phyloP scores from a whole-genome alignment of 495 filamentous ascomycete genomes.

The Penicillium roqueforti region DNA sequence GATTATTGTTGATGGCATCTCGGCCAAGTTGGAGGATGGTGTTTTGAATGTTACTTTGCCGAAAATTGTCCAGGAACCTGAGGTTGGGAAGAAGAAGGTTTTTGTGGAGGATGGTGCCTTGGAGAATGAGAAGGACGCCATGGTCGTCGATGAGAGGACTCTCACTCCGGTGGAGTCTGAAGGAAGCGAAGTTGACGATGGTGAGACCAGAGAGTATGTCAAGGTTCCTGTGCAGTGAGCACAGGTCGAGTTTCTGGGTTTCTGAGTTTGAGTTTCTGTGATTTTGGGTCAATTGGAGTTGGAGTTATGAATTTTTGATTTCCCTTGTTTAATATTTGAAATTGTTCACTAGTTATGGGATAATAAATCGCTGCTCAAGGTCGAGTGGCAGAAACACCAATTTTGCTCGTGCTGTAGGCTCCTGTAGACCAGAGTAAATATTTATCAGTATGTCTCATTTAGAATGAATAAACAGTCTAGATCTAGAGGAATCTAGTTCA shows the following conservation, averaged over 20 bases:
- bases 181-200: slow-evolving; percentile 20
- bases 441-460: not conserved
- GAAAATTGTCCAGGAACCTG: slow-evolving; percentile 48
- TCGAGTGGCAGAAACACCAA: not conserved
- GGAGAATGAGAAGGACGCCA: slow-evolving; percentile 18
- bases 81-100: slow-evolving; percentile 24
- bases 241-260: not conserved
- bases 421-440: not conserved
- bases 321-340: not conserved
- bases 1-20: slow-evolving; percentile 61
- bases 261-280: not conserved
- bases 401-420: not conserved
- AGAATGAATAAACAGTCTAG: not conserved
- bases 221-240: slow-evolving; percentile 27
- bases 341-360: not conserved
- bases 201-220: slow-evolving; percentile 30
- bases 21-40: slow-evolving; percentile 68
- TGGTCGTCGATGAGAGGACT: slow-evolving; percentile 18
- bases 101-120: slow-evolving; percentile 18
- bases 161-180: slow-evolving; percentile 24
- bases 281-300: not conserved
- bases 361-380: not conserved
- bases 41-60: slow-evolving; percentile 63
- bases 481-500: not conserved
- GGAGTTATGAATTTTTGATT: no score